These are phyloP conservation scores for Tolypocladium paradoxum DNA, from an alignment of 2,329 filamentous ascomycete genomes.

Conservation along the genomic window DNA sequence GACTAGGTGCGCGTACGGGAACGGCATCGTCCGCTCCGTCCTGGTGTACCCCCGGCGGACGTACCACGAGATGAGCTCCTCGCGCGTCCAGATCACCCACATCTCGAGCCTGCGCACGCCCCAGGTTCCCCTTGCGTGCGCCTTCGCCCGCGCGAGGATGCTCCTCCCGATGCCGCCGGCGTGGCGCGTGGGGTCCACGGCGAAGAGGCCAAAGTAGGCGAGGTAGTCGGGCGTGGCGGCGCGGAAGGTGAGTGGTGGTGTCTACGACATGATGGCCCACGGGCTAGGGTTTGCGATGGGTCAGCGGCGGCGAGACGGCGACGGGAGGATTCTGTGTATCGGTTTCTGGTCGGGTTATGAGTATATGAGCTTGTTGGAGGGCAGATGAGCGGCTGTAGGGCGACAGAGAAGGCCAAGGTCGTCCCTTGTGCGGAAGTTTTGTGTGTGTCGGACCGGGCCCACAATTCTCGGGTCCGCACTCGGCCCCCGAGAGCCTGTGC, in stretches of 20 bases:
- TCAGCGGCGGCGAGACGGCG: not conserved
- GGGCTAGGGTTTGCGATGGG: not conserved
- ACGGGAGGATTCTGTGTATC: not conserved
- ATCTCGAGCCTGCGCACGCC: conserved; percentile 28
- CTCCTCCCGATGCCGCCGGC: conserved; percentile 30
- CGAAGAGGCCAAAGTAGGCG: conserved; percentile 37
- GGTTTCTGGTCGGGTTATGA: too few species aligned
- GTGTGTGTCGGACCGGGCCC: not conserved
- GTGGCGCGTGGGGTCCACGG: conserved; percentile 31
- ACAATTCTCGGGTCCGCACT: not conserved
- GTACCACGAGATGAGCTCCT: conserved; percentile 36
- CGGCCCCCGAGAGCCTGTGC: not conserved
- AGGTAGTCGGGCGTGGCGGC: conserved; percentile 19
- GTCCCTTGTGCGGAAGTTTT: not conserved
- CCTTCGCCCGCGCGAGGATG: conserved; percentile 30
- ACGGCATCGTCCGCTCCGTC: conserved; percentile 28
- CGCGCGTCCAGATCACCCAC: conserved; percentile 30
- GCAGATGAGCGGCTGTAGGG: not conserved
- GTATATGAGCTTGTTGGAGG: not conserved
- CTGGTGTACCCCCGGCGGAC: conserved; percentile 27
- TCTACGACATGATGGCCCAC: conserved; percentile 1
- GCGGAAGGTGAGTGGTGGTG: conserved; percentile 21
- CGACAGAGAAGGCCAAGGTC: not conserved
- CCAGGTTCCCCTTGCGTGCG: conserved; percentile 21
- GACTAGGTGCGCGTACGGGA: conserved; percentile 28